These are phyloP conservation scores for Pythium phragmitis DNA, from an alignment of 352 stramenopile genomes.

Conservation along the genomic window DNA sequence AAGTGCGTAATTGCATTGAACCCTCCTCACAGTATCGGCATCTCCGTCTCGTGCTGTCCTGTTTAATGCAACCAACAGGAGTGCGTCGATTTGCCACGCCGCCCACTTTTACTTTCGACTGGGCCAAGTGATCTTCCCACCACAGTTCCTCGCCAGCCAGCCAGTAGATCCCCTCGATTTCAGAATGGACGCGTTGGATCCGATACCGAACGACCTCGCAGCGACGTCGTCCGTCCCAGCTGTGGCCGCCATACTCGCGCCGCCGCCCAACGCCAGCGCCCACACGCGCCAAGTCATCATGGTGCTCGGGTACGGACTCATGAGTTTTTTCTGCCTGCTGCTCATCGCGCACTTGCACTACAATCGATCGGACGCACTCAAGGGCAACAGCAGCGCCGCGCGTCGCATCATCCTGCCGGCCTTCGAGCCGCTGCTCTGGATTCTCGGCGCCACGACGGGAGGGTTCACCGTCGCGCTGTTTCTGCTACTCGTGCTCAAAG, in stretches of 20 bases:
- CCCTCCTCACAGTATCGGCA: too few relatives aligned
- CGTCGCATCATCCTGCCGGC: slow-evolving; percentile 60
- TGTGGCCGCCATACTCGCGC: not conserved
- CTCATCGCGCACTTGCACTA: slow-evolving; percentile 51
- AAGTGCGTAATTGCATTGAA: too few relatives aligned
- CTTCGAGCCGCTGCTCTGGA: slow-evolving; percentile 66
- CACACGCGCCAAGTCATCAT: not conserved
- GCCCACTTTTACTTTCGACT: too few relatives aligned
- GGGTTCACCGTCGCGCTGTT: not conserved
- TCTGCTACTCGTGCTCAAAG: slow-evolving; percentile 32
- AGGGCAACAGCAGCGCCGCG: slow-evolving; percentile 43
- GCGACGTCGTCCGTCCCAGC: not conserved
- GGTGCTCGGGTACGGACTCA: slow-evolving; percentile 13
- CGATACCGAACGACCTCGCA: not conserved
- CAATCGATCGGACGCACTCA: slow-evolving; percentile 55
- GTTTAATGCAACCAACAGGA: too few relatives aligned
- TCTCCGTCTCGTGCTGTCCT: too few relatives aligned
- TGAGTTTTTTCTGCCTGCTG: slow-evolving; percentile 8
- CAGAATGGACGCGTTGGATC: not conserved
- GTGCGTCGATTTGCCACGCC: too few relatives aligned
- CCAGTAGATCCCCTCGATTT: too few relatives aligned
- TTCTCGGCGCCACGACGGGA: not conserved
- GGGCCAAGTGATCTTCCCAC: not conserved
- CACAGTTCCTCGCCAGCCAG: not conserved
- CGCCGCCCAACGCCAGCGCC: not conserved